These are phyloP conservation scores for Syzygium malaccense DNA, from an alignment of 441 rosid genomes.

Conservation along the genomic window DNA sequence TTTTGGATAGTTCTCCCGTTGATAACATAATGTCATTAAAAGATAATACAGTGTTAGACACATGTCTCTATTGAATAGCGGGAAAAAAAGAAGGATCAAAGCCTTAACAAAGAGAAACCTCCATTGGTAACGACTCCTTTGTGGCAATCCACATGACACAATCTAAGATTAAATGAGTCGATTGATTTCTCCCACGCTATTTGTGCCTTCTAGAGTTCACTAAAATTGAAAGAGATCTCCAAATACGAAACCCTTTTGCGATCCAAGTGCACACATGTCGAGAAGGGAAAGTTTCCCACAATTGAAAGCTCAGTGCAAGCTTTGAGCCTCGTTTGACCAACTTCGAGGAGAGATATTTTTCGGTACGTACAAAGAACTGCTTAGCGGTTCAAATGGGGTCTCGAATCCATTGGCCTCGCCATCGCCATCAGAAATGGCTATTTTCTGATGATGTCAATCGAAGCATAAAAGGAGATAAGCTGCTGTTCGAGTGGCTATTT, in stretches of 20 bases:
- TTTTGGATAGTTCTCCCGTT: fast-evolving
- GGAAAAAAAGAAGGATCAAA: neutral
- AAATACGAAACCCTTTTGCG: neutral
- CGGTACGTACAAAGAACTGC: neutral
- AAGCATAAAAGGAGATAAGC: neutral
- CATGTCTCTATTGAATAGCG: neutral
- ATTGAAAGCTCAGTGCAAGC: neutral
- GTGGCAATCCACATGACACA: neutral
- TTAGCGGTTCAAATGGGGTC: neutral
- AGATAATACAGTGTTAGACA: neutral
- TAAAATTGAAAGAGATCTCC: neutral
- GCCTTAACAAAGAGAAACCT: neutral
- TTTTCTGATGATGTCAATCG: neutral
- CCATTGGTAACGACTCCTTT: neutral
- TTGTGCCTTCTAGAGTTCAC: neutral
- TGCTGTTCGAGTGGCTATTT: neutral
- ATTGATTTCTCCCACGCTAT: neutral
- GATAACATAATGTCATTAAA: neutral
- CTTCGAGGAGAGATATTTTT: neutral
- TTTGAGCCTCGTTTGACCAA: neutral
- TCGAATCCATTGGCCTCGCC: neutral
- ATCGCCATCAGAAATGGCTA: neutral
- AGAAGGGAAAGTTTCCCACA: neutral
- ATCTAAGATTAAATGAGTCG: neutral
- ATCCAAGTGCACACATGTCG: neutral